A percentile compares a stretch with the other conserved stretches of the same genome.
Conservation (phyloP, 2,329 filamentous ascomycete species). For the Nemania bipapillata region DNA sequence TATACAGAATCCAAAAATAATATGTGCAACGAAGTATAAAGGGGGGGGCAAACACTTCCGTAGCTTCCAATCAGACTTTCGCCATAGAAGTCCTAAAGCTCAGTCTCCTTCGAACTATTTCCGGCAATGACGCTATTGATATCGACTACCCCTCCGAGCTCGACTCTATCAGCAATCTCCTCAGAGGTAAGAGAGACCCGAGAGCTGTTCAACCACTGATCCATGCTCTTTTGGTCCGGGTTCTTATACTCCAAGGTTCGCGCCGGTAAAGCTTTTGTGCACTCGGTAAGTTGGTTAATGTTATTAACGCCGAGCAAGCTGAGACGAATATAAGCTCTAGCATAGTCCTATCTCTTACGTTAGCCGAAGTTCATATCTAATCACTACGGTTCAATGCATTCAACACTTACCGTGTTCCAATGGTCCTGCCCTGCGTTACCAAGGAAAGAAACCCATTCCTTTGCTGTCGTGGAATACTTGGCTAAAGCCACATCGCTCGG, state of each 20-base stretch:
- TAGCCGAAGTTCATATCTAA: not conserved
- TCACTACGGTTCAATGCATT: not conserved
- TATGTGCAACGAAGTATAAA: slow-evolving; percentile 17
- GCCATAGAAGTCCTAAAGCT: slow-evolving; percentile 4
- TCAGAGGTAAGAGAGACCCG: slow-evolving; percentile 33
- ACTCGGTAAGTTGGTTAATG: slow-evolving; percentile 66
- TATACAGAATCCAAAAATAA: slow-evolving; percentile 11
- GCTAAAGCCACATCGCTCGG: slow-evolving; percentile 57
- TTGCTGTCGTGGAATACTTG: slow-evolving; percentile 52
- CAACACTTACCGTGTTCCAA: slow-evolving; percentile 56
- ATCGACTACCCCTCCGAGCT: slow-evolving; percentile 36
- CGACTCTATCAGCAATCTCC: slow-evolving; percentile 39
- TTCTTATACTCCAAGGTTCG: slow-evolving; percentile 43
- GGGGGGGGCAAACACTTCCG: not conserved
- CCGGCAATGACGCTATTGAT: slow-evolving; percentile 16
- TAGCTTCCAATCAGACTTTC: not conserved
- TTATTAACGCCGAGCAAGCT: slow-evolving; percentile 67
- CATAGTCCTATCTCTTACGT: slow-evolving; percentile 56
- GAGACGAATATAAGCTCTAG: slow-evolving; percentile 64
- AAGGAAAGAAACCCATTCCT: slow-evolving; percentile 55
- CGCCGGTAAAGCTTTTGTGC: slow-evolving; percentile 62
- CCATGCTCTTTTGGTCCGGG: slow-evolving; percentile 41
- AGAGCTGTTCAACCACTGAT: slow-evolving; percentile 40
- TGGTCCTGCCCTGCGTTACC: slow-evolving; percentile 50
- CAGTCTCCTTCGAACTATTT: slow-evolving; percentile 18